Percentiles rank a stretch among this genome's conserved stretches.
Conservation (phyloP, 2,329 filamentous ascomycete species). For the Fusarium sp. region DNA sequence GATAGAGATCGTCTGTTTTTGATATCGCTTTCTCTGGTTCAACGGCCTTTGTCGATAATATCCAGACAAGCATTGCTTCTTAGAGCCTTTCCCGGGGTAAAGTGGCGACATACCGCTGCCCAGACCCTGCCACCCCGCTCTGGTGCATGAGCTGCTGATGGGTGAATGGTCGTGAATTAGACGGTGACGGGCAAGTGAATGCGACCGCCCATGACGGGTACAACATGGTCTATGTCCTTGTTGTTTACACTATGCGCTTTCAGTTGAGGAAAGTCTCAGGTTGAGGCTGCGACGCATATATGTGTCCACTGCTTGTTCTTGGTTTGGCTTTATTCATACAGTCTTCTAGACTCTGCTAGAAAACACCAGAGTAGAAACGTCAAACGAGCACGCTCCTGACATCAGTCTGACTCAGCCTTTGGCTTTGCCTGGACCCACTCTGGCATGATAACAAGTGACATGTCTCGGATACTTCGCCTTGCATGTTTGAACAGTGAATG, state of each 20-base stretch:
- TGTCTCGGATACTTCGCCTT: slow-evolving; percentile 36
- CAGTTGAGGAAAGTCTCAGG: background rate
- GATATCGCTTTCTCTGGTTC: background rate
- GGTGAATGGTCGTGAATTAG: slow-evolving; percentile 23
- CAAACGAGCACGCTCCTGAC: slow-evolving; percentile 23
- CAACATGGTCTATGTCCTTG: background rate
- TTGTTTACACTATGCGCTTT: background rate
- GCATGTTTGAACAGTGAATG: background rate
- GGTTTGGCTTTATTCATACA: background rate
- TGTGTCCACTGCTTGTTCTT: background rate
- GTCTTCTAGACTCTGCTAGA: slow-evolving; percentile 27
- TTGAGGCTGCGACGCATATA: background rate
- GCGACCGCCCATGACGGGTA: slow-evolving; percentile 15
- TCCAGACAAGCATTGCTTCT: slow-evolving; percentile 18
- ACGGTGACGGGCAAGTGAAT: slow-evolving; percentile 31
- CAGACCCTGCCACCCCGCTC: slow-evolving; percentile 32
- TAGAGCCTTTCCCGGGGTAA: slow-evolving; percentile 37
- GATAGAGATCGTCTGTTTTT: background rate
- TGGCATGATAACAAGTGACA: slow-evolving; percentile 12
- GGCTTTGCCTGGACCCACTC: slow-evolving; percentile 25
- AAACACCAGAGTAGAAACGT: slow-evolving; percentile 13
- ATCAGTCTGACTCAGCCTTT: slow-evolving; percentile 26
- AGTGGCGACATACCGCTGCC: slow-evolving; percentile 38
- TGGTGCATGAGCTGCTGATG: slow-evolving; percentile 13
- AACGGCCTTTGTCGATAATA: slow-evolving; percentile 4